Base-by-base conservation (phyloP, 2,329 filamentous ascomycete species). In the Stachybotrys elegans region DNA sequence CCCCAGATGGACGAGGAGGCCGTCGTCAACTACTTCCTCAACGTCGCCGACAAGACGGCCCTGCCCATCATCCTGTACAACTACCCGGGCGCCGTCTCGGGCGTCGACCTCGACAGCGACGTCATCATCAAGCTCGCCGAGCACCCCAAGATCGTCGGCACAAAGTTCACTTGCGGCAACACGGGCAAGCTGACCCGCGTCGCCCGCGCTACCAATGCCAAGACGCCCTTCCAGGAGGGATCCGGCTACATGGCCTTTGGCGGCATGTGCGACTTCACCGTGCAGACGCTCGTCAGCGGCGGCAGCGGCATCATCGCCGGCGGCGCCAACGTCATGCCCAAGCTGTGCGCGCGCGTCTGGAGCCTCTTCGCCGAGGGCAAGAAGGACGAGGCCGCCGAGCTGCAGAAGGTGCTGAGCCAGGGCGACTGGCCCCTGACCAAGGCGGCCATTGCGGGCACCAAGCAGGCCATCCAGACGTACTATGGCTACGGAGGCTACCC, bases 141-240 rank as follows among this genome's bases (percentile, higher is more conserved):
- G 61, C 88, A 94, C 68, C 81, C 83, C 52, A 94, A 94, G 68
- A 88, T 95, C 57, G 71, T 90, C 50, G 89, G 89, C 50, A 91
- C 88, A 44, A 95, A 95, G 66, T 94, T 95, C 73, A 95, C 89
- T 32, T 94, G 88, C 62, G 89, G 87, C 52, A 93, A 88, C 72
- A 93, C 88, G 1, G 89, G 89, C 51, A 95, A 94, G 70, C 76
- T 94, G 52, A 92, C 88, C 12, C 83, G 89, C 23, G 87, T 95
- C 5, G 88, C 88, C 6, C 67, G 77, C 13, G 87, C 81, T 37
- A 81, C 84, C 39, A 71, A 86, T 55, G 87, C 88, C 45, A 80
- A 82, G 63, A 89, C 84, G 0, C 81, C 84, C 11, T 68, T 62
- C 47, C 61, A 67, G 7, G 69, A 76, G 48, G 79, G 79, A 25